A percentile compares a stretch with the other conserved stretches of the same genome.
Evolutionary conservation across 192 early-diverging fungal species (phyloP).

Genomic region (Chytriomyces sp.): DNA sequence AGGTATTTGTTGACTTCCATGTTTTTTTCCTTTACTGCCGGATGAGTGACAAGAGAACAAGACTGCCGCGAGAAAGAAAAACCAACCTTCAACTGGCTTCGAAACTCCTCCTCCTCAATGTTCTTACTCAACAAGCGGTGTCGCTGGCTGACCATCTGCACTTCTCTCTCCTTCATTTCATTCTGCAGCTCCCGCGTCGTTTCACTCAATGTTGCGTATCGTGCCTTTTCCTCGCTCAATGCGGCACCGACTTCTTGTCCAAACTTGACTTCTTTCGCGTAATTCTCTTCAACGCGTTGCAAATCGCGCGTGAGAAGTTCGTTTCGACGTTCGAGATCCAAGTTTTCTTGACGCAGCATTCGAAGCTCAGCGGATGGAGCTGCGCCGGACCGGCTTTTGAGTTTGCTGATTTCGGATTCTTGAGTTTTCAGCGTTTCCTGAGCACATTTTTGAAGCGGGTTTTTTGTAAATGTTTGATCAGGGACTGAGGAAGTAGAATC

Average conservation of each 20-base stretch:
- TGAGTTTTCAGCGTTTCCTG: conserved; percentile 35
- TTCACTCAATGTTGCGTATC: conserved; percentile 36
- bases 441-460: background rate
- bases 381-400: conserved; percentile 37
- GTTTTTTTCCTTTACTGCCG: conserved; percentile 54
- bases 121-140: conserved; percentile 48
- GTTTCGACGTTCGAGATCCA: conserved; percentile 52
- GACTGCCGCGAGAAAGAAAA: background rate
- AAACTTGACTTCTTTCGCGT: conserved; percentile 43
- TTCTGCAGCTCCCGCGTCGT: conserved; percentile 40
- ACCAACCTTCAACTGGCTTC: conserved; percentile 44
- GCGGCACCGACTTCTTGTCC: conserved; percentile 36
- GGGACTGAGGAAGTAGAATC: background rate
- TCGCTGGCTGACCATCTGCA: conserved; percentile 50
- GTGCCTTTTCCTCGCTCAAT: conserved; percentile 44
- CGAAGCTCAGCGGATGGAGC: conserved; percentile 41
- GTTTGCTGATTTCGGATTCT: conserved; percentile 36
- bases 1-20: conserved; percentile 52
- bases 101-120: conserved; percentile 54
- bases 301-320: conserved; percentile 43
- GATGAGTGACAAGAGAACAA: background rate
- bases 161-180: conserved; percentile 50
- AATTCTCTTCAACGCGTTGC: conserved; percentile 42
- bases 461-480: conserved; percentile 13
- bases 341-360: conserved; percentile 46